Conservation (phyloP, 352 stramenopile species). For the Saprolegnia diclina region DNA sequence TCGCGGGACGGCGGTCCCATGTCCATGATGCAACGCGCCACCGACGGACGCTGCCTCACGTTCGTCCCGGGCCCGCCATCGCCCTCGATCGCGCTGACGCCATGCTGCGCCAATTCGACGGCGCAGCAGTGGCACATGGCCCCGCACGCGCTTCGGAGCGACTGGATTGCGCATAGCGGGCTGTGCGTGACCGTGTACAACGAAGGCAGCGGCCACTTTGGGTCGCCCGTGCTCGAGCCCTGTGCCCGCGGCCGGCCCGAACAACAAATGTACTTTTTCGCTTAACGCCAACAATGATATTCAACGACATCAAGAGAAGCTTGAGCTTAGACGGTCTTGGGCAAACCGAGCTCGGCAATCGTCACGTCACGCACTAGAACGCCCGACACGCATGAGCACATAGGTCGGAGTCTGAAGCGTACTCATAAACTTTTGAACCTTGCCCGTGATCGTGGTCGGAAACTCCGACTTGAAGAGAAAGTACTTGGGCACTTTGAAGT, state of each 20-base stretch:
- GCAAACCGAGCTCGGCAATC: conserved; percentile 8
- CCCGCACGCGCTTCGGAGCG: background rate
- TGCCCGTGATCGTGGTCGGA: conserved; percentile 31
- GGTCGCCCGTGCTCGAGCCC: background rate
- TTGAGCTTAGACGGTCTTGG: conserved; percentile 1
- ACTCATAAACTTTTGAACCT: conserved; percentile 32
- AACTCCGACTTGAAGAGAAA: conserved; percentile 30
- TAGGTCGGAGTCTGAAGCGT: background rate
- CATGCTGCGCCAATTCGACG: background rate
- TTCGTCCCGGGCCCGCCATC: background rate
- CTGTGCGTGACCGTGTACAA: background rate
- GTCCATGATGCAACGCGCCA: conserved; percentile 6
- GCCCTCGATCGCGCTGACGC: background rate
- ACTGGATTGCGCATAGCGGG: background rate
- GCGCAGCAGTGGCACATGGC: background rate
- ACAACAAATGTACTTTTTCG: conserved; percentile 6
- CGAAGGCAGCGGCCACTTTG: background rate
- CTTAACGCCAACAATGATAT: background rate
- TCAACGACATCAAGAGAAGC: background rate
- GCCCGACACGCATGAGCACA: background rate
- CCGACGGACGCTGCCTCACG: background rate
- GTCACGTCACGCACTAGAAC: conserved; percentile 14
- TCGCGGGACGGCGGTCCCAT: background rate
- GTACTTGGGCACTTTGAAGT: conserved; percentile 32
- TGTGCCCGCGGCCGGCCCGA: background rate